Evolutionary conservation across 2,329 filamentous ascomycete species (phyloP), one percentile per base, ranked within the genome.

Genomic region (Fusarium incarnatum): DNA sequence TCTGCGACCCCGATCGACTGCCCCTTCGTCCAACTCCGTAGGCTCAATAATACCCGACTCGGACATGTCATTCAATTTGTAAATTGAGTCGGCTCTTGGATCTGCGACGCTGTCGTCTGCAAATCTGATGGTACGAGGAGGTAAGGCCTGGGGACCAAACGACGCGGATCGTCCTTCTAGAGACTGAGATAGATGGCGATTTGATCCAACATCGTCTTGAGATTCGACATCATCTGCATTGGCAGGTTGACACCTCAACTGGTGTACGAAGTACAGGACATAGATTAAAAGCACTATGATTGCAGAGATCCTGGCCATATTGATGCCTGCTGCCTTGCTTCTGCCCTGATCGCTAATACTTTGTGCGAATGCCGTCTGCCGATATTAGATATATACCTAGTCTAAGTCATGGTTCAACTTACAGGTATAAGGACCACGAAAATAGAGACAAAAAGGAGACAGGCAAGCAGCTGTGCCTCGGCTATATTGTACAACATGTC

Each of bases 241-340:
- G 44, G 85, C 83, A 8, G 60, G 28, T 18, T 25, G 91, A 2
- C 90, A 89, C 72, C 89, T 91, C 44, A 94, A 85, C 79, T 94
- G 92, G 79, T 94, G 94, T 70, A 90, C 81, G 8, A 94, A 87
- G 72, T 94, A 94, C 60, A 89, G 85, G 25, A 83, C 85, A 76
- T 94, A 94, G n/a, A 93, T 88, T 22, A 92, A 76, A 3, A 94
- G 81, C 3, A 94, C 84, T 53, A 94, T 88, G 48, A 94, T 86
- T 76, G 92, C 92, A 5, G 92, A 94, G 52, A 91, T 91, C 52
- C 92, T 88, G 78, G 91, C 94, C 74, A 95, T 90, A 75, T 91
- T 86, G 41, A 95, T 79, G 0, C 91, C 91, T 52, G 88, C 84
- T 6, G 74, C 78, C 66, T 91, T 86, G 15, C 90, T 89, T 18